Conservation (phyloP, 495 filamentous ascomycete species). For the Penicillium arizonense region DNA sequence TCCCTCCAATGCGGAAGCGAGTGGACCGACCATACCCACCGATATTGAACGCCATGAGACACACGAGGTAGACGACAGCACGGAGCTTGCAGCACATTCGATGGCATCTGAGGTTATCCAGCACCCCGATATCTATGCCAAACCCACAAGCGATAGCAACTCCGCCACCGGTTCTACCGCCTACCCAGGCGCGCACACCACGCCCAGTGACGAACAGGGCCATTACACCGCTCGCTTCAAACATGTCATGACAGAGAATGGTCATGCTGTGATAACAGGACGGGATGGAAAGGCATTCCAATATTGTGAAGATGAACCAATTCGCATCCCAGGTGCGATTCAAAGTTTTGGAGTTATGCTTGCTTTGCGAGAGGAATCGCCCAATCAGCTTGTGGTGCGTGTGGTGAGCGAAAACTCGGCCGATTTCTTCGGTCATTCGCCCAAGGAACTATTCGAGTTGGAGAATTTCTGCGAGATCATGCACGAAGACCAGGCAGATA, state of each 20-base stretch:
- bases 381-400: constrained; percentile 67
- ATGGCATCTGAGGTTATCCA: constrained; percentile 18
- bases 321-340: constrained; percentile 87
- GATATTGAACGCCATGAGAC: constrained; percentile 12
- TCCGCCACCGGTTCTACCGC: constrained; percentile 3
- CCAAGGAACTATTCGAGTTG: constrained; percentile 72
- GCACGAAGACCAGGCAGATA: constrained; percentile 77
- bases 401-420: constrained; percentile 86
- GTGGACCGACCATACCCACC: constrained; percentile 12
- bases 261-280: constrained; percentile 85
- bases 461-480: constrained; percentile 78
- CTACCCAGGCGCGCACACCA: background rate
- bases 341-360: constrained; percentile 82
- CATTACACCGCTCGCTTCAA: constrained; percentile 72
- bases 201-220: constrained; percentile 28
- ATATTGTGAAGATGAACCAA: constrained; percentile 91
- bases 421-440: constrained; percentile 73
- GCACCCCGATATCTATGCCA: constrained; percentile 21
- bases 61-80: constrained; percentile 10
- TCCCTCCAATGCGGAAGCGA: background rate
- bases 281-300: constrained; percentile 67
- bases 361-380: constrained; percentile 69
- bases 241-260: constrained; percentile 74
- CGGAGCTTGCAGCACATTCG: constrained; percentile 21
- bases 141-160: constrained; percentile 7